Evolutionary conservation across 2,329 filamentous ascomycete genomes (phyloP), one percentile per base, ranked within the genome.

Genomic region (Paraphoma chrysanthemicola): DNA sequence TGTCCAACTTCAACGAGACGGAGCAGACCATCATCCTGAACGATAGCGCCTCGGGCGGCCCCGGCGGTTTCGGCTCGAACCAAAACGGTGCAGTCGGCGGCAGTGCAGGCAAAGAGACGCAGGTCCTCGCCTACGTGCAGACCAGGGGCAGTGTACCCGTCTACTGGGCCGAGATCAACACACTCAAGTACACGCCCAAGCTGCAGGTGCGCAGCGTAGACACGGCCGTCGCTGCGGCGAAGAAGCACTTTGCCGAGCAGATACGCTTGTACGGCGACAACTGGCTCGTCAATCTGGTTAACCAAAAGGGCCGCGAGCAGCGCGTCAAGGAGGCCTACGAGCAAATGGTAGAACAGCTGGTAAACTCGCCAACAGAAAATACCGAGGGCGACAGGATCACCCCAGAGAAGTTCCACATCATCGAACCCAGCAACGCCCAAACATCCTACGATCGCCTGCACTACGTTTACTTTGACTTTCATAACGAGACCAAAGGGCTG

Each of bases 1-100:
- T 95, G n/a, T 92, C 95, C 64, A 99, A 99, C 77, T 99, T 94
- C 84, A 99, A 99, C 74, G 95, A 99, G 82, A 98, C 95, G 0
- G 95, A 99, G 75, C 95, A 99, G 75, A 83, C 95, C 33, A 84
- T 97, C 58, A 87, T 99, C 38, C 79, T 98, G 66, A 98, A 98
- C 69, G 95, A 98, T 77, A 85, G 81, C 53, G 84, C 86, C 46
- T 84, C 84, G 3, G 87, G 87, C 54, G 90, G 90, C 0, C 79
- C 95, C 43, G 88, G 91, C 41, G 93, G 93, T 6, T 97, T 91
- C 76, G 90, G 86, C 56, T 88, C 90, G 17, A 90, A 91, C 81
- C 86, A 91, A 69, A 93, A 91, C 72, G 89, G 88, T 59, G 90
- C 44, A 41, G 63, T 59, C 5, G 85, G 84, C 33, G 82, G 80